Conservation (phyloP, 805 yeast species). For the Lipomyces chichibuensis region DNA sequence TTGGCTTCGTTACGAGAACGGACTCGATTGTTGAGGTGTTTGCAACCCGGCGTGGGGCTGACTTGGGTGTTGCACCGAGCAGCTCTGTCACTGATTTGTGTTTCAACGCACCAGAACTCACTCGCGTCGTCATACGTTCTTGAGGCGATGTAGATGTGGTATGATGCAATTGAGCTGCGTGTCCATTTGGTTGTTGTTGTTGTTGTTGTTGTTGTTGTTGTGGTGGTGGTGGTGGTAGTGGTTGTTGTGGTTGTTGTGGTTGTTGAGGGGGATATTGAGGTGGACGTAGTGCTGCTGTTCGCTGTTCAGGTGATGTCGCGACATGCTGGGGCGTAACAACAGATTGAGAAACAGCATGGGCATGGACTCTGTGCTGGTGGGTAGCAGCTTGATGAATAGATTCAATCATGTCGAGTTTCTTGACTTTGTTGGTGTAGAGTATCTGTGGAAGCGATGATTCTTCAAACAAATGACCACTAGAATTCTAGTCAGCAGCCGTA, state of each 20-base stretch:
- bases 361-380: not conserved
- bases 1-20: slow-evolving; percentile 12
- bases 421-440: slow-evolving; percentile 14
- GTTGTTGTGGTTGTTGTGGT: slow-evolving; percentile 8
- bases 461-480: slow-evolving; percentile 40
- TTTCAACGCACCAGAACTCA: slow-evolving; percentile 37
- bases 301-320: not conserved
- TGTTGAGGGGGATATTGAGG: not conserved
- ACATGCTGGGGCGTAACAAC: slow-evolving; percentile 1
- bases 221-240: too few species aligned
- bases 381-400: slow-evolving; percentile 7
- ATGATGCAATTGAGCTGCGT: slow-evolving; percentile 33
- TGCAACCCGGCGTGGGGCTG: slow-evolving; percentile 13
- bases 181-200: not conserved
- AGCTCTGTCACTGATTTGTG: slow-evolving; percentile 37
- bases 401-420: slow-evolving; percentile 10
- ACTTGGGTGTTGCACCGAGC: slow-evolving; percentile 32
- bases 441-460: slow-evolving; percentile 43
- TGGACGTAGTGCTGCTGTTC: not conserved
- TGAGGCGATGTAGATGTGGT: slow-evolving; percentile 43
- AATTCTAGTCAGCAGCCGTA: slow-evolving; percentile 11
- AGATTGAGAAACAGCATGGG: not conserved
- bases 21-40: slow-evolving; percentile 12
- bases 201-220: not conserved
- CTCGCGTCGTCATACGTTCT: slow-evolving; percentile 39